Percentiles rank a stretch among this genome's conserved stretches.
Conservation (phyloP, 805 yeast genomes). For the Cyberlindnera xylosilytica region DNA sequence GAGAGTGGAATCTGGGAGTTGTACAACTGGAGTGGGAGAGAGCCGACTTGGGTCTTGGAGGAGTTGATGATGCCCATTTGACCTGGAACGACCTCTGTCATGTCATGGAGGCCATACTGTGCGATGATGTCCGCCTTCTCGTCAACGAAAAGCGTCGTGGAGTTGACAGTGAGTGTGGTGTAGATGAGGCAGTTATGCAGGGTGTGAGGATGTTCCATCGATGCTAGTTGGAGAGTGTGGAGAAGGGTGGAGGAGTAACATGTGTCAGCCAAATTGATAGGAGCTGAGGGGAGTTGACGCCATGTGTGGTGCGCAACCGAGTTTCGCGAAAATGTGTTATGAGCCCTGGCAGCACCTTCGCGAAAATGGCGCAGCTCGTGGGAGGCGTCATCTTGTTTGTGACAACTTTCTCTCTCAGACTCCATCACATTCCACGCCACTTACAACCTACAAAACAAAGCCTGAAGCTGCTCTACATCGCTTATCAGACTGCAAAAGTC, state of each 20-base stretch:
- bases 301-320: not conserved
- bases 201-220: conserved; percentile 3
- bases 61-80: conserved; percentile 55
- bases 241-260: no score
- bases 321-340: not conserved
- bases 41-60: conserved; percentile 33
- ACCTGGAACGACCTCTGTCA: conserved; percentile 51
- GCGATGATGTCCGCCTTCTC: conserved; percentile 46
- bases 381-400: no score
- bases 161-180: conserved; percentile 49
- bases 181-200: conserved; percentile 31
- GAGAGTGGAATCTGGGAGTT: conserved; percentile 13
- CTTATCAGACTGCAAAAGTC: no score
- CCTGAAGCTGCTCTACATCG: no score
- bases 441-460: no score
- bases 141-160: conserved; percentile 57
- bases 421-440: not conserved
- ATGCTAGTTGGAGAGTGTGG: not conserved
- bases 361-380: no score
- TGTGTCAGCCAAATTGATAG: no score
- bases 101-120: conserved; percentile 39
- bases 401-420: not conserved
- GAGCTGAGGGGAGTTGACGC: no score
- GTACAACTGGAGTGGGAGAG: conserved; percentile 15
- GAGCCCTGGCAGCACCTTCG: no score